phyloP scores from a whole-genome alignment of 2,329 filamentous ascomycete species.

The Ceratocystis harringtonii region DNA sequence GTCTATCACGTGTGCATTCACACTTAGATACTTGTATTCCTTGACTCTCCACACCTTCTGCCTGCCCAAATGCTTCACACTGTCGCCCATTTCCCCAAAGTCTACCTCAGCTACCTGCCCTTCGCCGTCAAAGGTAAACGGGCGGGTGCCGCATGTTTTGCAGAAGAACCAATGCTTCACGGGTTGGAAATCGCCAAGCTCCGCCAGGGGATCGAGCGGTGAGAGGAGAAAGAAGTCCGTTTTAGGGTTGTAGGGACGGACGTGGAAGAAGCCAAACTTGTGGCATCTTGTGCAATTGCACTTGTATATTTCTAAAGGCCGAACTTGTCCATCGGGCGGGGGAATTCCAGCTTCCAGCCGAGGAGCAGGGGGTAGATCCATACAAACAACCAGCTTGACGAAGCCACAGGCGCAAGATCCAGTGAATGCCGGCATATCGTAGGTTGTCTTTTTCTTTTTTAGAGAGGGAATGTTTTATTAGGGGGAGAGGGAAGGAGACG shows the following conservation, averaged over 20 bases:
- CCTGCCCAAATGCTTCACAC: constrained; percentile 3
- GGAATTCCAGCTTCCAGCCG: constrained; percentile 2
- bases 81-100: constrained; percentile 9
- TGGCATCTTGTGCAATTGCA: constrained; percentile 34
- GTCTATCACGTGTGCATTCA: constrained; percentile 17
- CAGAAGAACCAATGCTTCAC: constrained; percentile 21
- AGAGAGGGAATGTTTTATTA: no score
- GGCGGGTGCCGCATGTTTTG: constrained; percentile 27
- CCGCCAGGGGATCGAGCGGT: constrained; percentile 26
- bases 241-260: constrained; percentile 24
- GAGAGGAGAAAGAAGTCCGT: constrained; percentile 34
- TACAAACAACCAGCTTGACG: constrained; percentile 14
- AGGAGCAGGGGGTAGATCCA: constrained; percentile 10
- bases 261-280: constrained; percentile 31
- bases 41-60: constrained; percentile 15
- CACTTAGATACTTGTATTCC: constrained; percentile 12
- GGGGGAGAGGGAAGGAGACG: not conserved
- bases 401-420: constrained; percentile 11
- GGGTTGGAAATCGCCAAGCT: constrained; percentile 29
- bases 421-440: constrained; percentile 12
- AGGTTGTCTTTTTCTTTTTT: not conserved
- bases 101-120: constrained; percentile 12
- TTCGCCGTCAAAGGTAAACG: constrained; percentile 23
- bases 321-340: constrained; percentile 27
- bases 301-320: constrained; percentile 26